A percentile compares a stretch with the other conserved stretches of the same genome.
These are phyloP conservation scores for Vararia minispora DNA, from an alignment of 768 basidiomycete species.

Conservation along the genomic window DNA sequence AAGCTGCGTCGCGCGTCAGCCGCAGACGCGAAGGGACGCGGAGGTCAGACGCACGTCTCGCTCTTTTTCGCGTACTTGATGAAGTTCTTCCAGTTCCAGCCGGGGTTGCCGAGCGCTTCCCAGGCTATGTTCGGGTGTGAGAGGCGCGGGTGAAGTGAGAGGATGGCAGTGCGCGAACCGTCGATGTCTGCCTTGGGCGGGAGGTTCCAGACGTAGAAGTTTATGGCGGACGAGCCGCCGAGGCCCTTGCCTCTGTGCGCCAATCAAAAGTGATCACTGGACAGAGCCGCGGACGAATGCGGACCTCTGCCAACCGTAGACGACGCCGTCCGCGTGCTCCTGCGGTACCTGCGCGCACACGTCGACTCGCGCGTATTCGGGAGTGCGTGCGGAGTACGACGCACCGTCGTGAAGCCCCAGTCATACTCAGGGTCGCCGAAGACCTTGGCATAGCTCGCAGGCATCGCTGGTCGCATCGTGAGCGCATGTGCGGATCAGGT, in stretches of 20 bases:
- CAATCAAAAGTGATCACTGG: neutral
- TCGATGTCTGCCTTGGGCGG: constrained; percentile 16
- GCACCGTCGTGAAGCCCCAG: constrained; percentile 13
- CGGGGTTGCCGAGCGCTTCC: constrained; percentile 18
- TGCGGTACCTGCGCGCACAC: constrained; percentile 10
- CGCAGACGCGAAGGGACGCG: too few species aligned
- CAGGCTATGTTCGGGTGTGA: constrained; percentile 2
- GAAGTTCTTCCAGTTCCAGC: constrained; percentile 19
- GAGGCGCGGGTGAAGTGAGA: too few species aligned
- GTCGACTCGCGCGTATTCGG: too few species aligned
- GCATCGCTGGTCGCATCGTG: neutral
- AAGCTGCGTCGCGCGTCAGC: neutral
- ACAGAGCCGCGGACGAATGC: neutral
- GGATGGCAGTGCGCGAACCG: constrained; percentile 3
- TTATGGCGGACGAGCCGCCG: constrained; percentile 12
- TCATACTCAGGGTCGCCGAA: constrained; percentile 12
- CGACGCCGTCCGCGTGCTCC: constrained; percentile 4
- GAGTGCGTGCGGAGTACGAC: neutral
- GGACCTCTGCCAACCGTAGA: constrained; percentile 10
- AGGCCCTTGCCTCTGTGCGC: constrained; percentile 12
- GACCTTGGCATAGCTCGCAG: constrained; percentile 9
- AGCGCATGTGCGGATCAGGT: neutral
- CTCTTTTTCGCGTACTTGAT: constrained; percentile 13
- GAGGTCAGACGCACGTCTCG: constrained; percentile 12
- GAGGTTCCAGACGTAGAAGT: constrained; percentile 13